phyloP scores from a whole-genome alignment of 73 alveolate genomes.

The Stentor coeruleus region DNA sequence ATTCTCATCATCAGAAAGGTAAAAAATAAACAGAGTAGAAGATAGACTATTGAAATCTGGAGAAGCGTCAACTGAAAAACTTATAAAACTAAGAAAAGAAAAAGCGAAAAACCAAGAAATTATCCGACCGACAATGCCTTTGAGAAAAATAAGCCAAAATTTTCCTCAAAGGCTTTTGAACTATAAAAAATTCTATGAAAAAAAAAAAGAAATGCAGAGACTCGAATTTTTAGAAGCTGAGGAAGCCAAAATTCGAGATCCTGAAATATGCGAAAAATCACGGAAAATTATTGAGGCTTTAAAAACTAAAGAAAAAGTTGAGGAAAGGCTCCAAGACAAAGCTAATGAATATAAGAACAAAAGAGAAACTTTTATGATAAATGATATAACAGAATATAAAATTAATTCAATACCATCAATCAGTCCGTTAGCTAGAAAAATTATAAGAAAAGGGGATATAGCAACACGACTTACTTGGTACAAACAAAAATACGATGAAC shows the following conservation, averaged over 20 bases:
- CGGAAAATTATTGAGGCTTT: background rate
- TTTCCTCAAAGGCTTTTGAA: background rate
- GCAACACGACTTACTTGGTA: background rate
- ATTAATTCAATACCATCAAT: background rate
- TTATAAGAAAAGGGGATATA: background rate
- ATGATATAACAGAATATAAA: too few species aligned
- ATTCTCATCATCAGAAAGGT: background rate
- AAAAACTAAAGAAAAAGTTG: background rate
- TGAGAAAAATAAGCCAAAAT: background rate
- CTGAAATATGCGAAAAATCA: background rate
- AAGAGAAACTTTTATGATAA: too few species aligned
- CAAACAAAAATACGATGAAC: background rate
- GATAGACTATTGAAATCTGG: background rate
- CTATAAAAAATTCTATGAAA: background rate
- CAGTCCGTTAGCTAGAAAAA: background rate
- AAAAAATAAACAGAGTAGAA: background rate
- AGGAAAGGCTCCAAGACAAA: background rate
- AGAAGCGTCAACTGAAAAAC: background rate
- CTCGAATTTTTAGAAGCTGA: background rate
- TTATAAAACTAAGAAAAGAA: background rate
- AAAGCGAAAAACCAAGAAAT: background rate
- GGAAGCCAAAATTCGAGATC: background rate
- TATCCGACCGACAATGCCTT: background rate
- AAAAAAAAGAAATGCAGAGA: background rate
- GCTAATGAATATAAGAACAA: conserved; percentile 1